Conservation (phyloP, 73 alveolate species). For the Stentor roeselii region DNA sequence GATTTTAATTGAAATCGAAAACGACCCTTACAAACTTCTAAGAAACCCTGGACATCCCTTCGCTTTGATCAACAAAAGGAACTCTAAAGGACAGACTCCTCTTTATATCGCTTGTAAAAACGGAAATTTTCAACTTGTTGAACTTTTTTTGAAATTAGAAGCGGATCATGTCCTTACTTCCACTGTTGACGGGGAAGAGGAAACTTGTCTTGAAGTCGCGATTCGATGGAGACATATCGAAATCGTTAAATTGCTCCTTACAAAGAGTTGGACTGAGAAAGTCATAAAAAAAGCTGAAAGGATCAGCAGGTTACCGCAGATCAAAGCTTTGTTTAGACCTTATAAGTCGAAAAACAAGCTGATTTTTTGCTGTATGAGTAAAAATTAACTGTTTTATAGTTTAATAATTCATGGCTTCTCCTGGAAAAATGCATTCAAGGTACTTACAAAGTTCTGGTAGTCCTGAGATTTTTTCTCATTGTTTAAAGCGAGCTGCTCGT, state of each 20-base stretch:
- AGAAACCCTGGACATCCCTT: slow-evolving; percentile 29
- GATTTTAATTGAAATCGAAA: background rate
- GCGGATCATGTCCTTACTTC: slow-evolving; percentile 50
- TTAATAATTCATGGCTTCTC: no score
- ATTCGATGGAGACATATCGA: slow-evolving; percentile 57
- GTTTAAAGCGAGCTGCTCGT: no score
- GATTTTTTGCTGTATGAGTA: no score
- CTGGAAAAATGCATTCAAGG: no score
- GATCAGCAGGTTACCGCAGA: no score
- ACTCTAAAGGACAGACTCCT: slow-evolving; percentile 51
- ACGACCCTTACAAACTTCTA: slow-evolving; percentile 32
- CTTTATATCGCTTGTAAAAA: slow-evolving; percentile 58
- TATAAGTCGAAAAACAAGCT: no score
- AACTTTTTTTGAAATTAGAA: slow-evolving; percentile 35
- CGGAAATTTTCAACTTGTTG: slow-evolving; percentile 50
- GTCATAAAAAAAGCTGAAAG: background rate
- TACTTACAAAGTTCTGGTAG: no score
- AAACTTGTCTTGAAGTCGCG: slow-evolving; percentile 46
- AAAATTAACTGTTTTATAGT: no score
- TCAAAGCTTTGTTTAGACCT: no score
- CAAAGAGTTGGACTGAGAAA: background rate
- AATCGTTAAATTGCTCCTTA: slow-evolving; percentile 25
- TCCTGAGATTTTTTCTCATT: no score
- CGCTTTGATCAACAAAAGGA: slow-evolving; percentile 31
- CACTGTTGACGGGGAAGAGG: slow-evolving; percentile 36